Base-by-base conservation (phyloP, 192 early-diverging fungal species). In the Backusella tuberculispora region DNA sequence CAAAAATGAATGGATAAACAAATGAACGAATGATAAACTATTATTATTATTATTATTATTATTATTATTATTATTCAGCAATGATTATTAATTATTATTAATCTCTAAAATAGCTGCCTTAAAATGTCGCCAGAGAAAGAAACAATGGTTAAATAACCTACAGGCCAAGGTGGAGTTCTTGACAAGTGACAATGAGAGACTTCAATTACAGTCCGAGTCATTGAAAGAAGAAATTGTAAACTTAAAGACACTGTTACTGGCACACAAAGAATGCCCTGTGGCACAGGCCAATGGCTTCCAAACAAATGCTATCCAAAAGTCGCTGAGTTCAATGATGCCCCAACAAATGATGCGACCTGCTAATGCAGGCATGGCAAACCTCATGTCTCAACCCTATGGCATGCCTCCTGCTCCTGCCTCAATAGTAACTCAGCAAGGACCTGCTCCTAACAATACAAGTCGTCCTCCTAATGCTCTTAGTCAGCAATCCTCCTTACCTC, bases 81-180 rank as follows among this genome's bases (percentile, higher is more conserved):
- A 13, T n/a, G 65, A 73, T 21, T 71, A 42, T 50, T 41, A n/a
- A 29, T 72, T 45, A 42, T 50, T 66, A 0, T 45, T 53, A 44
- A 93, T 74, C 85, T 86, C 41, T 60, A 3, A 40, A 4, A 26
- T 78, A 83, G 96, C 96, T 38, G 96, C 96, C 0, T 84, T 94
- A 29, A 98, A 98, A 84, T 98, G 96, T 75, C 89, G 96, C 14
- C 95, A 95, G 72, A 93, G 95, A 75, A 98, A 98, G 82, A 98
- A 98, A 83, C 88, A 94, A 74, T 96, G 95, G 95, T 83, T 98
- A 17, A 87, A 87, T 71, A 90, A 92, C 69, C 89, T 98, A 63
- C 94, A 98, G 74, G 84, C 84, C 29, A 90, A 88, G 72, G 88
- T 89, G 21, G 87, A 90, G 66, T 88, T 84, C 65, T 75, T 94